These are phyloP conservation scores for Mycena filopes DNA, from an alignment of 768 basidiomycete species.

Conservation along the genomic window DNA sequence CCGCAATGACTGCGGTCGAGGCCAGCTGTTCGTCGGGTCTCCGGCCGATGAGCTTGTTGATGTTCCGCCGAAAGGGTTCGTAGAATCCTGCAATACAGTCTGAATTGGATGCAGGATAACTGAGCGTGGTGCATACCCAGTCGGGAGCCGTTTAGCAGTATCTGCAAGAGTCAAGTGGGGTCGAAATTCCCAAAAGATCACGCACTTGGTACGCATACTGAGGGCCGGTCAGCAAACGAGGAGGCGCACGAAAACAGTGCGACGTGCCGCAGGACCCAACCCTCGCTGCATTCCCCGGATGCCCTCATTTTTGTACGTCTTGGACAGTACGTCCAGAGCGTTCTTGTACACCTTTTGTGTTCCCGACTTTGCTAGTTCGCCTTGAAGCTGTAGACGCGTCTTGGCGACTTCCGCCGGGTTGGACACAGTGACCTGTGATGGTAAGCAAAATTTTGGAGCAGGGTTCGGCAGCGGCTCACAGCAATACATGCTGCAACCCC, in stretches of 20 bases:
- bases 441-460: constrained; percentile 8
- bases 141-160: constrained; percentile 91
- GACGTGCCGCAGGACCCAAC: constrained; percentile 73
- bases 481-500: constrained; percentile 93
- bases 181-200: neutral
- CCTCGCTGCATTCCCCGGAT: constrained; percentile 94
- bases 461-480: constrained; percentile 55
- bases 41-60: constrained; percentile 78
- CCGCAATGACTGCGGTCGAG: constrained; percentile 84
- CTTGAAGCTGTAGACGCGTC: constrained; percentile 95
- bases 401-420: constrained; percentile 90
- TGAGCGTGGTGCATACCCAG: constrained; percentile 61
- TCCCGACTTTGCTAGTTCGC: constrained; percentile 86
- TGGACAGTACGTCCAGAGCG: constrained; percentile 84
- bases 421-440: constrained; percentile 75
- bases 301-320: constrained; percentile 93
- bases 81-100: constrained; percentile 78
- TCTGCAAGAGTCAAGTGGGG: constrained; percentile 54
- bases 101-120: neutral
- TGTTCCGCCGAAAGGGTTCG: constrained; percentile 82
- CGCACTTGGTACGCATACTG: constrained; percentile 57
- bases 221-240: constrained; percentile 11
- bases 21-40: constrained; percentile 73
- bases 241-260: neutral
- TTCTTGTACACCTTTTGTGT: constrained; percentile 86